Percentiles rank a stretch among this genome's conserved stretches.
These are phyloP conservation scores for Ambrosiella beaveri DNA, from an alignment of 2,329 filamentous ascomycete genomes.

Conservation along the genomic window DNA sequence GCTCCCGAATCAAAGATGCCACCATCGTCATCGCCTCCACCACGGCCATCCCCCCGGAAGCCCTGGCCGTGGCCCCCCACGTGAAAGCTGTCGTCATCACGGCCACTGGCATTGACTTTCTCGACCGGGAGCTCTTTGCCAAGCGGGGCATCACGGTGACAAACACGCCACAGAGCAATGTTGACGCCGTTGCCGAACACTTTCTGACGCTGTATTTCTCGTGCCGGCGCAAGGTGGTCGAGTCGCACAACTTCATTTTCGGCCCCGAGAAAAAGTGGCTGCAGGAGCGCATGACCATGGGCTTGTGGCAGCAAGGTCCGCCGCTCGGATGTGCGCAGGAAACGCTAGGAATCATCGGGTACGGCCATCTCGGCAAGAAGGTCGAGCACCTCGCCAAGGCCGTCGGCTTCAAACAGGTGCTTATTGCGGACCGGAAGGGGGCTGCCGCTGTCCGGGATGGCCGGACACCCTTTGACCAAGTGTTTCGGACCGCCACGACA, in stretches of 20 bases:
- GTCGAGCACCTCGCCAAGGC: constrained; percentile 15
- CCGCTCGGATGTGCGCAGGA: constrained; percentile 18
- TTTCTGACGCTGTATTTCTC: constrained; percentile 11
- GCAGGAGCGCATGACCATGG: constrained; percentile 3
- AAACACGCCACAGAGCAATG: constrained; percentile 11
- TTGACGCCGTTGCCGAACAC: constrained; percentile 7
- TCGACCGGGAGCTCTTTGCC: constrained; percentile 8
- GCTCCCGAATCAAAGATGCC: constrained; percentile 7
- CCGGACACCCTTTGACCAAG: constrained; percentile 14
- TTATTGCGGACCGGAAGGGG: constrained; percentile 16
- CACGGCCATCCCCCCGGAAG: constrained; percentile 4
- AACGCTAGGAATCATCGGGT: constrained; percentile 17
- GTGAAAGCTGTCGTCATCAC: constrained; percentile 7
- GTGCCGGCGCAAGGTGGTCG: constrained; percentile 5
- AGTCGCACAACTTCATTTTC: not conserved
- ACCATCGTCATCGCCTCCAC: constrained; percentile 11
- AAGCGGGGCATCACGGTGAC: constrained; percentile 7
- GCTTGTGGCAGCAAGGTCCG: constrained; percentile 11
- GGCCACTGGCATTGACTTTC: constrained; percentile 9
- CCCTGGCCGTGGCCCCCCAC: constrained; percentile 1
- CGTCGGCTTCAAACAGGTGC: constrained; percentile 16
- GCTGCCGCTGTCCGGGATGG: not conserved
- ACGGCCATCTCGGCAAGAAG: constrained; percentile 17
- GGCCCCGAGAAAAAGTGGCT: not conserved
- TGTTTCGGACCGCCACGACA: constrained; percentile 16